Evolutionary conservation across 768 basidiomycete genomes (phyloP).

Genomic region (Paxillus ammoniavirescens): DNA sequence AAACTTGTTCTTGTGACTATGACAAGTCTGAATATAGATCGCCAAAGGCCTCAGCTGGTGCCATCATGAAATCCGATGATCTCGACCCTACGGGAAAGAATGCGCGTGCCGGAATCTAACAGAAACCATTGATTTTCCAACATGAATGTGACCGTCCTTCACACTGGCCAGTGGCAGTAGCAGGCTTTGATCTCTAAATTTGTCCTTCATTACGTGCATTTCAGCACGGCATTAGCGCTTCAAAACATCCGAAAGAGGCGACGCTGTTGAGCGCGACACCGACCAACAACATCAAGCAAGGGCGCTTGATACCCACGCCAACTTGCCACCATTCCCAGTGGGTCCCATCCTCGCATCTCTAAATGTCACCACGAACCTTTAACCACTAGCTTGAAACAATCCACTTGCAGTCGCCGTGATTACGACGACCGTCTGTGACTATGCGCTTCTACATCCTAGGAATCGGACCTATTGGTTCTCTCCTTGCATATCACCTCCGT

Average conservation of each 20-base stretch:
- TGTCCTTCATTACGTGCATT: too few species aligned
- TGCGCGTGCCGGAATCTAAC: too few species aligned
- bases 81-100: not conserved
- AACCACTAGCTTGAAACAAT: not conserved
- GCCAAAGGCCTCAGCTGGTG: not conserved
- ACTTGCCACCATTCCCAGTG: not conserved
- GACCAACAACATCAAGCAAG: too few species aligned
- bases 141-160: too few species aligned
- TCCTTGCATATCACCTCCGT: slow-evolving; percentile 80
- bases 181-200: too few species aligned
- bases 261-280: too few species aligned
- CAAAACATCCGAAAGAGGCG: too few species aligned
- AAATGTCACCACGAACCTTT: slow-evolving; percentile 1
- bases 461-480: slow-evolving; percentile 78
- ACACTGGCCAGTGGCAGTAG: too few species aligned
- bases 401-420: not conserved
- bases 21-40: slow-evolving; percentile 3
- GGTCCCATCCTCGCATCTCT: slow-evolving; percentile 1
- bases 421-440: slow-evolving; percentile 9
- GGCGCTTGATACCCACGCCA: too few species aligned
- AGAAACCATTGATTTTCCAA: too few species aligned
- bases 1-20: slow-evolving; percentile 4
- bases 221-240: too few species aligned
- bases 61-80: not conserved
- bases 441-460: slow-evolving; percentile 82